Conservation (phyloP, 2,329 filamentous ascomycete species). For the Metarhizium guizhouense region DNA sequence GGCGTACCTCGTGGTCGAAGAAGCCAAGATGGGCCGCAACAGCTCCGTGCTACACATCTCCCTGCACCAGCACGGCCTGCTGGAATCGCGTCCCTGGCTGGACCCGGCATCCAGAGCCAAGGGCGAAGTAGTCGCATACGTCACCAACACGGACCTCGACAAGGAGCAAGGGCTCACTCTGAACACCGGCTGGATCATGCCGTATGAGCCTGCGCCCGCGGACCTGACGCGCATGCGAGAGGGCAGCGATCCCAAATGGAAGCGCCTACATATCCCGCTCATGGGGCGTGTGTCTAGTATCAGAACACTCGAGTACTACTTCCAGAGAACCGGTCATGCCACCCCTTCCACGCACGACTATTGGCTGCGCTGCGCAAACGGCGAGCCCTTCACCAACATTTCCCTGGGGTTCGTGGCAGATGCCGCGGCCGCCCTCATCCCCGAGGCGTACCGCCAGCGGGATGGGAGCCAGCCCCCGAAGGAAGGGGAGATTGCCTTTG, state of each 20-base stretch:
- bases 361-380: conserved; percentile 56
- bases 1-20: conserved; percentile 28
- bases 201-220: conserved; percentile 9
- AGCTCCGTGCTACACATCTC: conserved; percentile 33
- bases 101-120: conserved; percentile 14
- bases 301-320: conserved; percentile 22
- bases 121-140: conserved; percentile 26
- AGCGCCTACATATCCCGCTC: conserved; percentile 4
- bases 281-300: conserved; percentile 17
- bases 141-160: conserved; percentile 27
- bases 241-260: conserved; percentile 22
- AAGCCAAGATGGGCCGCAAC: conserved; percentile 31
- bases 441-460: conserved; percentile 40
- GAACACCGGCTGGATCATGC: conserved; percentile 16
- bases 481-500: conserved; percentile 12
- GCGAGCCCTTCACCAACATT: conserved; percentile 54
- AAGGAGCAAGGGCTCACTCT: conserved; percentile 23
- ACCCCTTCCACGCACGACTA: conserved; percentile 14
- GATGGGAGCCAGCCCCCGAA: conserved; percentile 10
- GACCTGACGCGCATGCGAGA: conserved; percentile 17
- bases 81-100: conserved; percentile 23
- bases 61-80: conserved; percentile 30
- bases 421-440: conserved; percentile 53
- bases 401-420: conserved; percentile 59
- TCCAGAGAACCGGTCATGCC: conserved; percentile 10